These are phyloP conservation scores for Canna indica DNA, from an alignment of 176 grass and related monocot species.

Conservation along the genomic window DNA sequence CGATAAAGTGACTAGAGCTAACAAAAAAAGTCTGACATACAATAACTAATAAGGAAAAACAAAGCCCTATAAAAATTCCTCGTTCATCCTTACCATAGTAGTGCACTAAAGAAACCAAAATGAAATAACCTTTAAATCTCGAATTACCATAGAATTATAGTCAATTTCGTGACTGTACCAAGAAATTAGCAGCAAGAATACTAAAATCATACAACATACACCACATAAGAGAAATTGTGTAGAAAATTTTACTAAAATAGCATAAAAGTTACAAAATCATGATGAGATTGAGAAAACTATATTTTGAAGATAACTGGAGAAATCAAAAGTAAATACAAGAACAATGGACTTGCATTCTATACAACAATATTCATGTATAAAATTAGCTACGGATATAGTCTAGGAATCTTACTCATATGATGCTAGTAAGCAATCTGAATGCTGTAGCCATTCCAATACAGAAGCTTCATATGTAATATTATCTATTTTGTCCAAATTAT, in stretches of 20 bases:
- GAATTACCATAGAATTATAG: not conserved
- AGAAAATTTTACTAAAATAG: not conserved
- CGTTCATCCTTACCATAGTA: too few species aligned
- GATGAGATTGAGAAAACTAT: not conserved
- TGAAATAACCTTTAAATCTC: not conserved
- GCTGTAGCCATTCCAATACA: slow-evolving; percentile 25
- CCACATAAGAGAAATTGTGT: not conserved
- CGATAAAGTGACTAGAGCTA: too few species aligned
- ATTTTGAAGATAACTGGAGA: not conserved
- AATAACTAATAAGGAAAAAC: too few species aligned
- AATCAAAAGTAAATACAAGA: not conserved
- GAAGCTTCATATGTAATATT: slow-evolving; percentile 24
- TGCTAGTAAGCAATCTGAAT: slow-evolving; percentile 49
- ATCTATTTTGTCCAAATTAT: slow-evolving; percentile 21
- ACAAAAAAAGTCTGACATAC: too few species aligned
- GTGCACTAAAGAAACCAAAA: not conserved
- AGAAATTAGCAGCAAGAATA: not conserved
- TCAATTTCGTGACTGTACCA: too few species aligned
- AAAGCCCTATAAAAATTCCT: too few species aligned
- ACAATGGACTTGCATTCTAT: not conserved
- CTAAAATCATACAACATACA: not conserved
- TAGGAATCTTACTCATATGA: slow-evolving; percentile 43
- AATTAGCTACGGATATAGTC: slow-evolving; percentile 4
- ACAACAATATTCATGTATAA: slow-evolving; percentile 10
- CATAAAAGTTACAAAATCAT: not conserved